phyloP scores from a whole-genome alignment of 164 flowering plant species.

The Santalum album region DNA sequence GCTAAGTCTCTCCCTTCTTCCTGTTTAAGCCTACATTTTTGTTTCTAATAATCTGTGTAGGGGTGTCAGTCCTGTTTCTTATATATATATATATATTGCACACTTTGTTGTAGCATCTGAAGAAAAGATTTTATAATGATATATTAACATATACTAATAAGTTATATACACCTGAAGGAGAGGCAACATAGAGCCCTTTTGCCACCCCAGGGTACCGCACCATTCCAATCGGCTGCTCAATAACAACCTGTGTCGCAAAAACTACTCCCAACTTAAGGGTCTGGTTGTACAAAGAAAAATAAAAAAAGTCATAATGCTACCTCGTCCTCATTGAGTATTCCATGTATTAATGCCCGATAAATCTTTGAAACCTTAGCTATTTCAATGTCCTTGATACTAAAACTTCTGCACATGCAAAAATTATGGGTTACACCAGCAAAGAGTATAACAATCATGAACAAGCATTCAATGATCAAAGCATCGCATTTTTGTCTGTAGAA shows the following conservation, averaged over 20 bases:
- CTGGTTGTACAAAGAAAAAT: no score
- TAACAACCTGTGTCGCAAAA: constrained; percentile 39
- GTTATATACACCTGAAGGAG: constrained; percentile 51
- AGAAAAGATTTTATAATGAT: not conserved
- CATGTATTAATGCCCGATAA: constrained; percentile 73
- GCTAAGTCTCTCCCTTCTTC: no score
- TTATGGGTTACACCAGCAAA: constrained; percentile 7
- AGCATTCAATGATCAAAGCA: not conserved
- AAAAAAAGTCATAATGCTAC: constrained; percentile 18
- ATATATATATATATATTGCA: no score
- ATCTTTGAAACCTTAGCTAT: constrained; percentile 55
- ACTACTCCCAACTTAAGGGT: no score
- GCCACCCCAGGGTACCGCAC: constrained; percentile 84
- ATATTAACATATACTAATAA: not conserved
- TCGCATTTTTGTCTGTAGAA: no score
- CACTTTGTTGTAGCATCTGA: no score
- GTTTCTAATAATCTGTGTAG: no score
- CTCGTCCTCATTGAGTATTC: constrained; percentile 60
- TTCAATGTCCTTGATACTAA: constrained; percentile 13
- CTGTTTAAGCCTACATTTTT: no score
- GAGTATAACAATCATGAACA: not conserved
- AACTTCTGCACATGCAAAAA: constrained; percentile 22
- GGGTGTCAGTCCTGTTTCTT: no score
- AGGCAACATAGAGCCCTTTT: constrained; percentile 83
- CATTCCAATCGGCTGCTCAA: constrained; percentile 73